A percentile compares a stretch with the other conserved stretches of the same genome.
Conservation (phyloP, 225 moss, liverwort and hornwort species). For the Physcomitrium patens region DNA sequence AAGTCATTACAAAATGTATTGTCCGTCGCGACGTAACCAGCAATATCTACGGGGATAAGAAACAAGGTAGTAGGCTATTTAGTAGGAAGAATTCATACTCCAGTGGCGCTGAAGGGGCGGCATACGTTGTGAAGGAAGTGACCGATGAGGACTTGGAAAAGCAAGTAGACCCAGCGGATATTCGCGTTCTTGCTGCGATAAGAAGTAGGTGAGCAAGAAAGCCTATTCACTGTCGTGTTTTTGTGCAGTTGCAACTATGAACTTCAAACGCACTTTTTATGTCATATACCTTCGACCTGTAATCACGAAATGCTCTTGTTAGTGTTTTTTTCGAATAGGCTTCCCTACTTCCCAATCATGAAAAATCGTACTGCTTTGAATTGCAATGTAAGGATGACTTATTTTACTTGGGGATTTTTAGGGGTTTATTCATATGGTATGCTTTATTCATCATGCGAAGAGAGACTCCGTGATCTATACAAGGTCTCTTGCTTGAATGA, state of each 20-base stretch:
- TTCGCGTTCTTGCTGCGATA: slow-evolving; percentile 45
- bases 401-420: too few relatives aligned
- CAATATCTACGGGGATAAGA: slow-evolving; percentile 14
- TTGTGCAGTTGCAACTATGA: too few relatives aligned
- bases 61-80: not conserved
- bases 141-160: slow-evolving; percentile 54
- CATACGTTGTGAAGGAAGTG: slow-evolving; percentile 43
- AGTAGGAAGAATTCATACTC: not conserved
- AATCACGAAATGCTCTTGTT: too few relatives aligned
- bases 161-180: slow-evolving; percentile 43
- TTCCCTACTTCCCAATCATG: too few relatives aligned
- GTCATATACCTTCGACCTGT: too few relatives aligned
- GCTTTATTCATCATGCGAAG: too few relatives aligned
- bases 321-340: too few relatives aligned
- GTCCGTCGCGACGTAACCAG: not conserved
- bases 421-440: too few relatives aligned
- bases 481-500: not conserved
- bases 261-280: too few relatives aligned
- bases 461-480: not conserved
- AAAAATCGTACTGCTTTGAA: too few relatives aligned
- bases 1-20: not conserved
- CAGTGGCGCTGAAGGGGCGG: slow-evolving; percentile 30
- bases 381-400: too few relatives aligned
- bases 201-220: slow-evolving; percentile 47
- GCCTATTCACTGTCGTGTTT: too few relatives aligned